These are phyloP conservation scores for Naegleria lovaniensis DNA, from an alignment of 208 protist genomes.

Conservation along the genomic window DNA sequence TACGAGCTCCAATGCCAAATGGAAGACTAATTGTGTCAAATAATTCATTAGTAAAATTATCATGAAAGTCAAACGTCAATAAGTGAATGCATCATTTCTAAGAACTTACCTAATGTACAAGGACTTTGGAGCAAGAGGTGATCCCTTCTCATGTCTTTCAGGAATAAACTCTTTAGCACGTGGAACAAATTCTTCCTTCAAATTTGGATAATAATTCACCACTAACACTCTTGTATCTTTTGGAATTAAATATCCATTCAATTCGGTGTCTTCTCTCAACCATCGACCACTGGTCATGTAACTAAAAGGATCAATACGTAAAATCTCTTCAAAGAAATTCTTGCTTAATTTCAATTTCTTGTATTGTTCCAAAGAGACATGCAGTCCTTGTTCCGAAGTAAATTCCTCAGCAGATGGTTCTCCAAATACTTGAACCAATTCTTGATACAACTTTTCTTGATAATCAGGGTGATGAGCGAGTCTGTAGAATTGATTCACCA, in stretches of 20 bases:
- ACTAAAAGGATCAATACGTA: not conserved
- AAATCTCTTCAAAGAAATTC: not conserved
- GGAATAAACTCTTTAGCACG: not conserved
- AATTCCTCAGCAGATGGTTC: not conserved
- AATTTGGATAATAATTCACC: not conserved
- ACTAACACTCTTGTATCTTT: not conserved
- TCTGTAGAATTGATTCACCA: not conserved
- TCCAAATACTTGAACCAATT: not conserved
- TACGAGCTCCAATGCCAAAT: not conserved
- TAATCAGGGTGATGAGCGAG: not conserved
- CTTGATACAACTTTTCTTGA: not conserved
- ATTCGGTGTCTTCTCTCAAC: not conserved
- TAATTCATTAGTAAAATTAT: no score
- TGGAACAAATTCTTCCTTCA: not conserved
- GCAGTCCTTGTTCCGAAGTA: not conserved
- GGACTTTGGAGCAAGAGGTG: not conserved
- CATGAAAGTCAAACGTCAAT: no score
- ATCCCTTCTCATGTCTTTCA: not conserved
- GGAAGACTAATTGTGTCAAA: not conserved
- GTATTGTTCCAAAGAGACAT: not conserved
- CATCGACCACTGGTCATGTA: not conserved
- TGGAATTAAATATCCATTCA: not conserved
- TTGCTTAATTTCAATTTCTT: not conserved
- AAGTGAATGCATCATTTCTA: no score
- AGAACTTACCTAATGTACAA: no score